Base-by-base conservation (phyloP, 768 basidiomycete genomes). In the Psilocybe cubensis region DNA sequence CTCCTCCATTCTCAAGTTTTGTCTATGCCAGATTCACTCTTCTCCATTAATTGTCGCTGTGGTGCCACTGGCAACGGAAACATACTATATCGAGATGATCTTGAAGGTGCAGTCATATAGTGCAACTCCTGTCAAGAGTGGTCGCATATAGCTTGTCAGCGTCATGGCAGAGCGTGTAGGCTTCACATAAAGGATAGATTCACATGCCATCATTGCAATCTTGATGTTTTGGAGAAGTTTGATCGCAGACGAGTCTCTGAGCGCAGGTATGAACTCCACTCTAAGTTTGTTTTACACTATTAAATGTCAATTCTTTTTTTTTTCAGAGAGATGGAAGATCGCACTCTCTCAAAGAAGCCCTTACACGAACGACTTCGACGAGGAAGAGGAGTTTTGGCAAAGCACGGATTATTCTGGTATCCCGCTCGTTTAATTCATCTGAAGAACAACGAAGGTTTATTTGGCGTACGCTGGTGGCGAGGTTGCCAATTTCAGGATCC, bases 401-500 rank as follows among this genome's bases (percentile, higher is more conserved):
- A 54, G 1, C 21, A 51, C 50, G 66, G 68, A 0, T 49, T 59
- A 0, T 70, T 59, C 31, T 68, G 64, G 66, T 70, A 72, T 53
- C 70, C 66, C 3, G 65, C 67, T 0, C 65, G 58, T 1, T 27
- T 71, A 0, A 63, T 71, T 7, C 43, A 45, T 17, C 33, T 38
- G 18, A 4, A 38, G 35, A 24, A 10, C 43, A 27, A 29, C 54
- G 24, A 46, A 14, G 1, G 33, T 24, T 1, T 17, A 20, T 12
- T 71, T 67, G 64, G 20, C 25, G 5, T 69, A 2, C 45, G 59
- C n/a, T 67, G 66, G 66, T 67, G 66, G 66, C 33, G 63, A 5
- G 59, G 44, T 7, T 62, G 61, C 52, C 3, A 57, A 12, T 63
- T 58, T 23, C n/a, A n/a, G n/a, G n/a, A 17, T 12, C 18, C 27